Percentiles rank a stretch among this genome's conserved stretches.
Evolutionary conservation across 2,329 filamentous ascomycete genomes (phyloP).

Genomic region (Monilinia vaccinii-corymbosi): DNA sequence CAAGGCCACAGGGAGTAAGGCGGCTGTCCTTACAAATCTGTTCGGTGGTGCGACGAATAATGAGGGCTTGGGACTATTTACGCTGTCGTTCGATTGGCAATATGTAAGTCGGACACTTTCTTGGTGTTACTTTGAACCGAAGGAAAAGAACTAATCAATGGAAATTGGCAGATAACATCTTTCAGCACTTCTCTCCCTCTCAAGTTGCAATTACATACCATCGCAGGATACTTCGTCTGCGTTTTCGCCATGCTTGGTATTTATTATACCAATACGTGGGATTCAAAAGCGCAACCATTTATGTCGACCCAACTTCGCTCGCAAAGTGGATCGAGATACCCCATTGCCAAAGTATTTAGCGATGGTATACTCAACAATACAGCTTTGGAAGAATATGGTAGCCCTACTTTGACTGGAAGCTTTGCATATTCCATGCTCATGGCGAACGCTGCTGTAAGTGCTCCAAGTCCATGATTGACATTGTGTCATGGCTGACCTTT

Average conservation of each 20-base stretch:
- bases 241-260: constrained; percentile 39
- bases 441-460: constrained; percentile 45
- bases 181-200: constrained; percentile 44
- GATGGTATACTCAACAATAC: constrained; percentile 35
- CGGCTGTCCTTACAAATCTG: constrained; percentile 37
- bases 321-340: constrained; percentile 34
- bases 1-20: constrained; percentile 20
- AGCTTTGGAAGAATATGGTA: constrained; percentile 35
- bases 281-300: constrained; percentile 34
- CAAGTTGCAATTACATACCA: constrained; percentile 39
- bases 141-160: constrained; percentile 1
- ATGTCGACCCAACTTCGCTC: constrained; percentile 35
- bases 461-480: neutral
- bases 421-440: constrained; percentile 48
- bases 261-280: constrained; percentile 37
- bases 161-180: constrained; percentile 39
- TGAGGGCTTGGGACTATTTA: constrained; percentile 37
- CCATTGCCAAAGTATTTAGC: constrained; percentile 33
- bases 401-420: constrained; percentile 39
- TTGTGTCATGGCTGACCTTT: constrained; percentile 6
- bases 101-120: constrained; percentile 32
- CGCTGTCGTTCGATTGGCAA: constrained; percentile 36
- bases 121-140: constrained; percentile 3
- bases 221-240: constrained; percentile 39
- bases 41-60: constrained; percentile 40